Evolutionary conservation across 192 early-diverging fungal genomes (phyloP).

Genomic region (Haplosporangium gracile): DNA sequence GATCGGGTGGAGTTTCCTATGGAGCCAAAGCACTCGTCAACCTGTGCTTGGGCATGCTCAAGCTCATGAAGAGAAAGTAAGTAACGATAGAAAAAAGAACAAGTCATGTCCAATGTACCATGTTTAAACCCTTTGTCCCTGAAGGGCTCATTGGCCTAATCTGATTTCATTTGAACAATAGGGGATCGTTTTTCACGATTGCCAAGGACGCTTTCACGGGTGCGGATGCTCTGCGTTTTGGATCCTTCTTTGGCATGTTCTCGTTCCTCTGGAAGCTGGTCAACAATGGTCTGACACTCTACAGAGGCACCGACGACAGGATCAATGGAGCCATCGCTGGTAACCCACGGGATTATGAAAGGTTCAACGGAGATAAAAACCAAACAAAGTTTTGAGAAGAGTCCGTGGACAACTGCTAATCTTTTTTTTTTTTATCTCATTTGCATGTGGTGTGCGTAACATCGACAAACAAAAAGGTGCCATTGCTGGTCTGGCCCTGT

Average conservation of each 20-base stretch:
- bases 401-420: not conserved
- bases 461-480: conserved; percentile 38
- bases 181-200: conserved; percentile 25
- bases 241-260: conserved; percentile 79
- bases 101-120: not conserved
- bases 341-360: not conserved
- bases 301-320: conserved; percentile 66
- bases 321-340: conserved; percentile 68
- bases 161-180: not conserved
- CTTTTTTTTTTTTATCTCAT: not conserved
- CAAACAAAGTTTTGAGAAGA: not conserved
- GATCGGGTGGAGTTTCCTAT: conserved; percentile 41
- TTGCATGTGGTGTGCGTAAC: not conserved
- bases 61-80: conserved; percentile 53
- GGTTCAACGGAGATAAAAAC: not conserved
- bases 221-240: conserved; percentile 73
- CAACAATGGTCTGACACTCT: conserved; percentile 70
- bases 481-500: conserved; percentile 63
- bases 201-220: conserved; percentile 64
- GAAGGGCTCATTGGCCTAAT: not conserved
- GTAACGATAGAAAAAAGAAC: not conserved
- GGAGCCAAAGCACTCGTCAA: conserved; percentile 47
- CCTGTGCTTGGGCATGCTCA: conserved; percentile 50
- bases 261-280: conserved; percentile 81
- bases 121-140: not conserved